These are phyloP conservation scores for Aureobasidium pullulans DNA, from an alignment of 2,329 filamentous ascomycete species.

Conservation along the genomic window DNA sequence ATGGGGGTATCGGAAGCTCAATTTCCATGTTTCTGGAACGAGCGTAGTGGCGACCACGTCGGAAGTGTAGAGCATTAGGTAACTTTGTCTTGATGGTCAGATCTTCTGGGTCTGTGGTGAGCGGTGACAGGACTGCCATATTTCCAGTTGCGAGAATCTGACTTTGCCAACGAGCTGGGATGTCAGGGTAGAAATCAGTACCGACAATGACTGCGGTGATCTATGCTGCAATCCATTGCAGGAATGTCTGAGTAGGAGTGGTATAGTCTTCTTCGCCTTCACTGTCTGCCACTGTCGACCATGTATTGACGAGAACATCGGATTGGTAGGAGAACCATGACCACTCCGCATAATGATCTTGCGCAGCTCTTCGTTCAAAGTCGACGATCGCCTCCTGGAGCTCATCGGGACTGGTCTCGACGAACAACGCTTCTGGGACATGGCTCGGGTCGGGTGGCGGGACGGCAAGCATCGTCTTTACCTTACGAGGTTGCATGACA, in stretches of 20 bases:
- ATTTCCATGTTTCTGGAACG: constrained; percentile 22
- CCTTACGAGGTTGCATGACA: constrained; percentile 37
- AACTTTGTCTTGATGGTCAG: constrained; percentile 32
- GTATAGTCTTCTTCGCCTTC: constrained; percentile 32
- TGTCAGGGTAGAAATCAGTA: constrained; percentile 11
- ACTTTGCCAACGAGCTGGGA: constrained; percentile 14
- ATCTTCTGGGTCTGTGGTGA: constrained; percentile 1
- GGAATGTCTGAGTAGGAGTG: constrained; percentile 19
- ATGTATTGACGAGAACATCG: constrained; percentile 41
- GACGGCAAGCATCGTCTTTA: constrained; percentile 37
- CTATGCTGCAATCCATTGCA: constrained; percentile 27
- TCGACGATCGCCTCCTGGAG: constrained; percentile 27
- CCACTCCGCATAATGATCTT: constrained; percentile 39
- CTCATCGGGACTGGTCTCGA: constrained; percentile 18
- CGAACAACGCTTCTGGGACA: constrained; percentile 29
- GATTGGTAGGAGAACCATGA: constrained; percentile 45
- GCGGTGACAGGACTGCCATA: constrained; percentile 27
- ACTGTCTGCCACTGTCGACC: constrained; percentile 26
- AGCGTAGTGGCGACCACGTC: constrained; percentile 19
- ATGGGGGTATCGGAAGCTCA: constrained; percentile 36
- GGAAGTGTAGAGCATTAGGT: constrained; percentile 42
- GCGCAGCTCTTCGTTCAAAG: constrained; percentile 29
- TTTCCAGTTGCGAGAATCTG: constrained; percentile 19
- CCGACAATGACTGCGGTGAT: constrained; percentile 26
- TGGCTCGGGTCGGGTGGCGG: constrained; percentile 26